Conservation (phyloP, 1,139 yeast species). For the Hansenula sp. region DNA sequence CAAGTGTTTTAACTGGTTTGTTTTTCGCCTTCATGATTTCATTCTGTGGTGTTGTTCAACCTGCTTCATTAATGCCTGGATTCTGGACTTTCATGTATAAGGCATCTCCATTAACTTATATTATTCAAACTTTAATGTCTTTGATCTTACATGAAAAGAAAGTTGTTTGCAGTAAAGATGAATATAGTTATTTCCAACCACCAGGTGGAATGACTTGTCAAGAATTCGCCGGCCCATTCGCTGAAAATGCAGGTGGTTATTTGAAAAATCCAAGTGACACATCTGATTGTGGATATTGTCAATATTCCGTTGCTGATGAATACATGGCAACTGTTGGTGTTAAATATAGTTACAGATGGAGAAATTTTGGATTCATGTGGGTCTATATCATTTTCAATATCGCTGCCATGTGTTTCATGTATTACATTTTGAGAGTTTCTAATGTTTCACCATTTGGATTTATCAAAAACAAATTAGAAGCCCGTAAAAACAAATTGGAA, state of each 20-base stretch:
- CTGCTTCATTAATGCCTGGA: constrained; percentile 53
- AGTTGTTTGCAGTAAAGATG: constrained; percentile 51
- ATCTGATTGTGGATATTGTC: constrained; percentile 55
- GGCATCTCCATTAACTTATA: constrained; percentile 66
- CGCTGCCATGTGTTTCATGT: constrained; percentile 38
- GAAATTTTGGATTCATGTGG: constrained; percentile 61
- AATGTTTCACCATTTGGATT: constrained; percentile 7
- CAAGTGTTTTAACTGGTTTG: constrained; percentile 52
- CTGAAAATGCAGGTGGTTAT: constrained; percentile 40
- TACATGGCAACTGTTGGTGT: constrained; percentile 44
- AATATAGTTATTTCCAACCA: constrained; percentile 50
- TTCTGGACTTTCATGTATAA: constrained; percentile 76
- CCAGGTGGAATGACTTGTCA: constrained; percentile 60
- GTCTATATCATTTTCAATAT: constrained; percentile 54
- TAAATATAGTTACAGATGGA: constrained; percentile 49
- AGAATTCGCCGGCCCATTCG: constrained; percentile 38
- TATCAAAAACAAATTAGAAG: neutral
- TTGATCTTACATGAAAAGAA: constrained; percentile 49
- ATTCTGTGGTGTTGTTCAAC: constrained; percentile 65
- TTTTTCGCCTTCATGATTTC: constrained; percentile 49
- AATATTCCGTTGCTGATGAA: constrained; percentile 48
- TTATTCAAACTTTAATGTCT: constrained; percentile 55
- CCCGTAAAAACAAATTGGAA: neutral
- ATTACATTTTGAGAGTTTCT: constrained; percentile 31
- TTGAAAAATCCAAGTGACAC: constrained; percentile 50